Evolutionary conservation across 2,329 filamentous ascomycete species (phyloP), one percentile per base, ranked within the genome.

Genomic region (Sarocladium oryzae): DNA sequence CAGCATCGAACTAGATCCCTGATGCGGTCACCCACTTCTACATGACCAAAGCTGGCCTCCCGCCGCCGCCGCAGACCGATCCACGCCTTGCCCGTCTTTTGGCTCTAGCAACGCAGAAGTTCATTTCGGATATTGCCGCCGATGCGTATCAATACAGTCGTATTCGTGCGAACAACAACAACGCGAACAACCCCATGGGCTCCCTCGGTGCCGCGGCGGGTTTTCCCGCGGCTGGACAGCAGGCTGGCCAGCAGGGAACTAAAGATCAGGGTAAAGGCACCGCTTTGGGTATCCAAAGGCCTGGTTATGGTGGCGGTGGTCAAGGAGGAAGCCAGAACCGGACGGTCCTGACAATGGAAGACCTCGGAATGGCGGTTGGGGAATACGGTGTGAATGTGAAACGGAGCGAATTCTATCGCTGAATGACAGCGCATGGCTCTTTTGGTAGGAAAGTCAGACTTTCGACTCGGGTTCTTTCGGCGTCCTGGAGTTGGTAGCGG

Each of bases 331-430:
- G 84, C 51, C 89, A 95, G 72, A 95, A 95, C 56, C 79, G 90
- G 56, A 96, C 93, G 16, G 92, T 99, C 51, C 76, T 99, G 55
- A 97, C 93, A 1, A 97, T 99, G 93, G 93, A 99, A 71, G 93
- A 99, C 67, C 69, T 99, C 61, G 93, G 93, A 15, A 97, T 97
- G 90, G 93, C 93, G 1, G 92, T 97, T 26, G 88, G 88, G 28
- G 93, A 99, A 75, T 99, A 97, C 66, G 93, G 93, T 1, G 90
- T 99, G 50, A 99, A 96, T 65, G 88, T 97, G 50, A 97, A 96
- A 81, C 80, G 93, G 57, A 91, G 92, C 63, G 93, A 99, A 72
- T 99, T 97, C 66, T 99, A 99, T 68, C 80, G 91, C 61, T 96
- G 60, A 62, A 18, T 11, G 16, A 20, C 18, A 6, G n/a, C 8